phyloP scores from a whole-genome alignment of 352 stramenopile species.

The Phytophthora aleatoria region DNA sequence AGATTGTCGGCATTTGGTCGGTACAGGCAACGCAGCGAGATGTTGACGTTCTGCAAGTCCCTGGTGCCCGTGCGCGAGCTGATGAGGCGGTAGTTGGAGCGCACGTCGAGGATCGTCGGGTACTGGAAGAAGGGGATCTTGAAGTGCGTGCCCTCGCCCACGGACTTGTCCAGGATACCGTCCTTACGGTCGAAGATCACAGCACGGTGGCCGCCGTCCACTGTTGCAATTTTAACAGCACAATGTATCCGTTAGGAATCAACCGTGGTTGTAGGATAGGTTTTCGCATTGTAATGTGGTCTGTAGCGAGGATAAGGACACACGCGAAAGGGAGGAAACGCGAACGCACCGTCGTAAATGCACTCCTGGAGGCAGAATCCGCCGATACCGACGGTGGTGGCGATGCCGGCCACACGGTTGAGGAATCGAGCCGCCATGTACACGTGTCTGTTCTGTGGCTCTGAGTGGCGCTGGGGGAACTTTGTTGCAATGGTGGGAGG shows the following conservation, averaged over 20 bases:
- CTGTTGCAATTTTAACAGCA: slow-evolving; percentile 44
- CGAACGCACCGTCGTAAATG: slow-evolving; percentile 82
- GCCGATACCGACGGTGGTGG: slow-evolving; percentile 64
- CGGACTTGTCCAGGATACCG: slow-evolving; percentile 95
- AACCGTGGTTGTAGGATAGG: no score
- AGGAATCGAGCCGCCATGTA: slow-evolving; percentile 77
- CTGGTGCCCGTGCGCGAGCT: slow-evolving; percentile 97
- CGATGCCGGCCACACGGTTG: slow-evolving; percentile 69
- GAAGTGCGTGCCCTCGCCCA: slow-evolving; percentile 99
- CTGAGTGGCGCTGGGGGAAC: slow-evolving; percentile 19
- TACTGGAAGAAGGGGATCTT: slow-evolving; percentile 99
- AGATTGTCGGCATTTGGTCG: slow-evolving; percentile 95
- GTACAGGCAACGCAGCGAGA: slow-evolving; percentile 97
- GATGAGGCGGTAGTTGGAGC: slow-evolving; percentile 97
- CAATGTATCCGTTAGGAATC: slow-evolving; percentile 13
- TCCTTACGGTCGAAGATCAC: slow-evolving; percentile 99
- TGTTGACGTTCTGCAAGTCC: slow-evolving; percentile 99
- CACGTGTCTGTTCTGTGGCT: slow-evolving; percentile 33
- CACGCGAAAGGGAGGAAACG: slow-evolving; percentile 5
- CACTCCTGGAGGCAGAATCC: slow-evolving; percentile 77
- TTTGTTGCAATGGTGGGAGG: slow-evolving; percentile 19
- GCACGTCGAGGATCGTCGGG: slow-evolving; percentile 98
- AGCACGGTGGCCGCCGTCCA: slow-evolving; percentile 98
- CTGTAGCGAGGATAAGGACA: background rate
- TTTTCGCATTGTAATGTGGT: no score